A percentile compares a stretch with the other conserved stretches of the same genome.
Evolutionary conservation across 352 stramenopile genomes (phyloP).

Genomic region (Phytophthora nicotianae): DNA sequence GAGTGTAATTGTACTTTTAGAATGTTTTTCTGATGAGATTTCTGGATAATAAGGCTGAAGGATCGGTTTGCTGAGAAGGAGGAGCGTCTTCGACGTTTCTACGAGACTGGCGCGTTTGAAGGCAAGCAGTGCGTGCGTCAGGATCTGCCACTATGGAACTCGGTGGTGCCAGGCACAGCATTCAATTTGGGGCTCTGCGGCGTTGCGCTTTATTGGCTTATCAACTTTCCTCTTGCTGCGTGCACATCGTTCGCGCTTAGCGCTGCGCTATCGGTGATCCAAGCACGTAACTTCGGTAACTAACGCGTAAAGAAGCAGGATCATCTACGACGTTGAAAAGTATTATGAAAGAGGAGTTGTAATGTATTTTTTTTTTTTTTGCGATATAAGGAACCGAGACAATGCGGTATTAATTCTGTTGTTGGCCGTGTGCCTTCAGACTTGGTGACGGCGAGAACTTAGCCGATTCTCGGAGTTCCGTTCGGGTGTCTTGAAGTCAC

Average conservation of each 20-base stretch:
- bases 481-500: constrained; percentile 26
- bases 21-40: not conserved
- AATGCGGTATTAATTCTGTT: no score
- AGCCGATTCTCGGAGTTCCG: constrained; percentile 60
- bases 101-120: constrained; percentile 55
- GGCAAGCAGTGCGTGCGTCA: constrained; percentile 43
- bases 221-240: constrained; percentile 39
- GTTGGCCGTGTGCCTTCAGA: not conserved
- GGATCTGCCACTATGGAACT: constrained; percentile 34
- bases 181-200: constrained; percentile 53
- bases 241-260: constrained; percentile 50
- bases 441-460: constrained; percentile 3
- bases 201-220: constrained; percentile 35
- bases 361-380: no score
- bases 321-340: not conserved
- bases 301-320: constrained; percentile 8
- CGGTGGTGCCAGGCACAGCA: constrained; percentile 34
- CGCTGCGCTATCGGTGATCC: constrained; percentile 49
- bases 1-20: not conserved
- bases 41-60: constrained; percentile 45
- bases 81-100: constrained; percentile 66
- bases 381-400: no score
- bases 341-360: no score
- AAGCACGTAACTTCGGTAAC: constrained; percentile 57
- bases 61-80: constrained; percentile 77